These are phyloP conservation scores for Leishmania guyanensis DNA, from an alignment of 208 protist genomes.

Conservation along the genomic window DNA sequence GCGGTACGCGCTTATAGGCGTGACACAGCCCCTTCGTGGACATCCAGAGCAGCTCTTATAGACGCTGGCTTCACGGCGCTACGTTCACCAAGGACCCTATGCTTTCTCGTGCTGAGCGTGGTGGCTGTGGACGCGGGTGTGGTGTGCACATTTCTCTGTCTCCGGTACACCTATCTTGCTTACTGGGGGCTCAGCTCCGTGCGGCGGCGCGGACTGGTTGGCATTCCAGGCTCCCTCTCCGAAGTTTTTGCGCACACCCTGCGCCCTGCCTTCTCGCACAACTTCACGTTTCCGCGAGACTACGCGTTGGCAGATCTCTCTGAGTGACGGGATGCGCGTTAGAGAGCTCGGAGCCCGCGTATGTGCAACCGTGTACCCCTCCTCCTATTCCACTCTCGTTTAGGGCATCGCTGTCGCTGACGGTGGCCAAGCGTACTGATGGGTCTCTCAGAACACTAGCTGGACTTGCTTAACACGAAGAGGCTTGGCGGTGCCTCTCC, in stretches of 20 bases:
- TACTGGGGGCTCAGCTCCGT: conserved; percentile 27
- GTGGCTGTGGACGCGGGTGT: conserved; percentile 16
- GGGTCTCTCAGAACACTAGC: not conserved
- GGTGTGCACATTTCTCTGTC: conserved; percentile 20
- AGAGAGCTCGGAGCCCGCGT: not conserved
- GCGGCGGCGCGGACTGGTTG: conserved; percentile 25
- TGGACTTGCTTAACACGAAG: not conserved
- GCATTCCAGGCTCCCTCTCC: conserved; percentile 5
- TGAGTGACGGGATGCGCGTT: not conserved
- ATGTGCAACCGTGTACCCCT: not conserved
- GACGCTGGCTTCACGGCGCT: not conserved
- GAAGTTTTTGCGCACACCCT: conserved; percentile 32
- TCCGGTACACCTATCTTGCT: conserved; percentile 24
- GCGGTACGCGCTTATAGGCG: not conserved
- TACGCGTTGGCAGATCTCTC: not conserved
- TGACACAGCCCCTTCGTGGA: not conserved
- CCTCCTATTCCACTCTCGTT: not conserved
- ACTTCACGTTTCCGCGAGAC: not conserved
- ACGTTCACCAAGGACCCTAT: not conserved
- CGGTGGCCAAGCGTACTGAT: not conserved
- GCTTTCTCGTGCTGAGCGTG: conserved; percentile 8
- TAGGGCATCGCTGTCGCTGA: not conserved
- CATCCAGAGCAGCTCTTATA: not conserved
- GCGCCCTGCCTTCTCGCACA: conserved; percentile 25
- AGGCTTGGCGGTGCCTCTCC: not conserved